Evolutionary conservation across 2,329 filamentous ascomycete genomes (phyloP).

Genomic region (Fusarium miscanthi): DNA sequence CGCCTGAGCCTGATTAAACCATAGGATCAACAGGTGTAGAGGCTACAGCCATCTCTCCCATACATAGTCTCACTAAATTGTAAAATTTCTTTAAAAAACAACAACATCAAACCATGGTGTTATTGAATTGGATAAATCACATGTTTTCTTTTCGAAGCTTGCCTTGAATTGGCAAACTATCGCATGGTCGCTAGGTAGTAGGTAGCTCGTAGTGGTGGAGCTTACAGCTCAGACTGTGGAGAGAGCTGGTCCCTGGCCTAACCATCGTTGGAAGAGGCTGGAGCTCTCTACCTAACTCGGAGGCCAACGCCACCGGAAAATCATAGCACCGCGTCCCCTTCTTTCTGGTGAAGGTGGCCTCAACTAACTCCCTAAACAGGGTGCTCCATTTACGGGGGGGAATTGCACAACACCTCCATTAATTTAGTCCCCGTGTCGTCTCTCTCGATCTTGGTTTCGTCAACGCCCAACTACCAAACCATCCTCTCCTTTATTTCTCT

Average conservation of each 20-base stretch:
- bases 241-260: conserved; percentile 1
- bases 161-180: conserved; percentile 16
- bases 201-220: conserved; percentile 23
- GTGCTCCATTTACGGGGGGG: conserved; percentile 39
- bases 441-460: conserved; percentile 39
- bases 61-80: conserved; percentile 52
- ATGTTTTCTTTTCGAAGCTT: background rate
- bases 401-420: conserved; percentile 39
- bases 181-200: background rate
- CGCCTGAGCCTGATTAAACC: conserved; percentile 14
- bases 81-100: conserved; percentile 39
- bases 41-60: conserved; percentile 43
- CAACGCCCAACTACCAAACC: conserved; percentile 32
- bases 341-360: conserved; percentile 59
- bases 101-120: background rate
- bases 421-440: conserved; percentile 42
- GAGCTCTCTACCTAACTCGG: background rate
- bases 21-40: conserved; percentile 45
- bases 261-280: background rate
- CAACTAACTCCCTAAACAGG: conserved; percentile 47
- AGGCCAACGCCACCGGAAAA: conserved; percentile 47
- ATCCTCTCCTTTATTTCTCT: conserved; percentile 38
- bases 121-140: conserved; percentile 11
- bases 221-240: conserved; percentile 1
- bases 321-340: conserved; percentile 47